These are phyloP conservation scores for Fusarium annulatum DNA, from an alignment of 2,329 filamentous ascomycete genomes.

Conservation along the genomic window DNA sequence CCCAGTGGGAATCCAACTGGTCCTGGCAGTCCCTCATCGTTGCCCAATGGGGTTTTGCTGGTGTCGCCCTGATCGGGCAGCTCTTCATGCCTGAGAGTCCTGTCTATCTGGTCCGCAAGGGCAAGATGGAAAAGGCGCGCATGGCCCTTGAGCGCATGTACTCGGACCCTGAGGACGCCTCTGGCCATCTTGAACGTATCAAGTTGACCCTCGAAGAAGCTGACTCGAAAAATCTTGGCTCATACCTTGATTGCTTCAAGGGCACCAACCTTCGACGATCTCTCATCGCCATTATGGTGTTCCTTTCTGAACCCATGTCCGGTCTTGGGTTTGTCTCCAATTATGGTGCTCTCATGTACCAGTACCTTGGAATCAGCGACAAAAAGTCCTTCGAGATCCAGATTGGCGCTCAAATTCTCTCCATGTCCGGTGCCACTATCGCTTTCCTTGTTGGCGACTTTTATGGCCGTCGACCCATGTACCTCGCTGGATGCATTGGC, in stretches of 20 bases:
- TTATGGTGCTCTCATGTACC: slow-evolving; percentile 53
- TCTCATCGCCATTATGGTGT: slow-evolving; percentile 55
- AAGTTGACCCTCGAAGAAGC: slow-evolving; percentile 60
- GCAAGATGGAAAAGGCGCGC: slow-evolving; percentile 37
- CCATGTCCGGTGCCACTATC: slow-evolving; percentile 45
- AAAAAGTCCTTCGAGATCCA: slow-evolving; percentile 44
- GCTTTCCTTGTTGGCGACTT: slow-evolving; percentile 44
- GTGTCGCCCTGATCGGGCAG: slow-evolving; percentile 46
- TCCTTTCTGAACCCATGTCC: slow-evolving; percentile 57
- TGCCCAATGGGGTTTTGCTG: slow-evolving; percentile 55
- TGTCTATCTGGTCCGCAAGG: slow-evolving; percentile 58
- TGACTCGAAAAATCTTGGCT: slow-evolving; percentile 44
- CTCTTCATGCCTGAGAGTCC: slow-evolving; percentile 63
- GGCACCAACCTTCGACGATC: slow-evolving; percentile 56
- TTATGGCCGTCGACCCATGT: slow-evolving; percentile 47
- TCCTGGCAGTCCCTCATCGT: slow-evolving; percentile 55
- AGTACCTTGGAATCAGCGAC: slow-evolving; percentile 44
- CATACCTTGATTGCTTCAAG: slow-evolving; percentile 58
- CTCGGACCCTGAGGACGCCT: slow-evolving; percentile 51
- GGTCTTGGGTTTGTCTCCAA: slow-evolving; percentile 58
- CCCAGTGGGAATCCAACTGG: slow-evolving; percentile 52
- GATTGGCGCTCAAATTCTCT: slow-evolving; percentile 47
- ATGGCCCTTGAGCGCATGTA: slow-evolving; percentile 57
- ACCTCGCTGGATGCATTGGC: slow-evolving; percentile 38
- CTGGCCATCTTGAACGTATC: slow-evolving; percentile 57